phyloP scores from a whole-genome alignment of 257 asterid species.

The Przewalskia tangutica region DNA sequence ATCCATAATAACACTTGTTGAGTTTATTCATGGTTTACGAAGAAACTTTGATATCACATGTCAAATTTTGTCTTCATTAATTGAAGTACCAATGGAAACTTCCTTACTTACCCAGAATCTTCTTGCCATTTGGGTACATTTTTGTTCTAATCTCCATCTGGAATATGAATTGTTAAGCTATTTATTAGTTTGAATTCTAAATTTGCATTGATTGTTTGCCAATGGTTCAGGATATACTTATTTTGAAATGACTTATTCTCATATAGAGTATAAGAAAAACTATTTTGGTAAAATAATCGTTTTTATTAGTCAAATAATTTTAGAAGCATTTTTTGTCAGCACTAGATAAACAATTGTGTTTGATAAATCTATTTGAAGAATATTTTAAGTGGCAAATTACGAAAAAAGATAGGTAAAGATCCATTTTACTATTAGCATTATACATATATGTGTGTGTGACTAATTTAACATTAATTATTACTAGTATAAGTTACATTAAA shows the following conservation, averaged over 20 bases:
- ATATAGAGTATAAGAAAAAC: neutral
- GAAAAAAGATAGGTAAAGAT: neutral
- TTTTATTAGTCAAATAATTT: neutral
- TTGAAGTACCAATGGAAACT: neutral
- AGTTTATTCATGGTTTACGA: neutral
- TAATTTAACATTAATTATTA: too few relatives aligned
- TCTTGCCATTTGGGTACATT: slow-evolving; percentile 1
- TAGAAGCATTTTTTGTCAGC: neutral
- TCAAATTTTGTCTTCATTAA: neutral
- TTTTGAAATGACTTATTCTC: neutral
- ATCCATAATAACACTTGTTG: neutral
- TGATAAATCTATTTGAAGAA: neutral
- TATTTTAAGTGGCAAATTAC: too few relatives aligned
- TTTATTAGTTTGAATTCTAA: neutral
- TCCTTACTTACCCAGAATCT: neutral
- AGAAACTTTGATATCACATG: neutral
- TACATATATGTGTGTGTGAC: too few relatives aligned
- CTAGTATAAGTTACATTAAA: too few relatives aligned
- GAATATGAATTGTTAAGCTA: neutral
- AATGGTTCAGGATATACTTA: neutral
- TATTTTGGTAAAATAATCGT: neutral
- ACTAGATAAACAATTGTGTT: neutral
- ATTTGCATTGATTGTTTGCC: neutral
- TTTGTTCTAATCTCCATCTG: neutral
- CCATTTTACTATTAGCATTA: too few relatives aligned